phyloP scores from a whole-genome alignment of 352 stramenopile species.

The Pythium oligandrum region DNA sequence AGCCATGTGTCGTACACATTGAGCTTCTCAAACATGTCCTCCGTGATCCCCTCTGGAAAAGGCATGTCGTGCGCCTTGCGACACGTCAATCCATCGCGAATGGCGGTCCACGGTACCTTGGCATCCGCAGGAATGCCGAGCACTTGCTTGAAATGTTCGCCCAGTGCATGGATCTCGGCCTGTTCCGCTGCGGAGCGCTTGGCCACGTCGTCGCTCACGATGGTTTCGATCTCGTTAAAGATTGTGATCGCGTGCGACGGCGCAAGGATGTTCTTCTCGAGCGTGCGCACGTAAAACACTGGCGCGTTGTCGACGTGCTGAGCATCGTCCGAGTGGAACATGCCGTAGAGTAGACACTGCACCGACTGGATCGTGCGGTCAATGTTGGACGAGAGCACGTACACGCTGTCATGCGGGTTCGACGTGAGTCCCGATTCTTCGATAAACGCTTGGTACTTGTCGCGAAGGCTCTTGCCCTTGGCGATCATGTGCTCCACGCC shows the following conservation, averaged over 20 bases:
- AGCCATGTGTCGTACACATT: conserved; percentile 74
- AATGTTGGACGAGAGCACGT: conserved; percentile 73
- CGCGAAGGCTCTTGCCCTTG: conserved; percentile 45
- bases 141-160: conserved; percentile 15
- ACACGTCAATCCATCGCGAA: conserved; percentile 68
- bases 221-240: conserved; percentile 67
- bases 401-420: conserved; percentile 39
- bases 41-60: conserved; percentile 63
- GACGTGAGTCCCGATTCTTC: conserved; percentile 4
- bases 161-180: conserved; percentile 11
- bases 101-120: conserved; percentile 63
- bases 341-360: conserved; percentile 65
- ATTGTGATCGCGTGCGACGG: conserved; percentile 54
- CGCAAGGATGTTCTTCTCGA: conserved; percentile 58
- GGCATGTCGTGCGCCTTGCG: conserved; percentile 50
- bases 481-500: conserved; percentile 67
- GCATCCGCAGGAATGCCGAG: conserved; percentile 42
- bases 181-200: conserved; percentile 16
- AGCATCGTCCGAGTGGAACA: conserved; percentile 42
- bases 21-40: conserved; percentile 51
- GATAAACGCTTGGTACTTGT: conserved; percentile 45
- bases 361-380: conserved; percentile 74
- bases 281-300: conserved; percentile 57
- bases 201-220: conserved; percentile 55
- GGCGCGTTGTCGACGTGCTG: conserved; percentile 13